These are phyloP conservation scores for Mycosphaerella sp. DNA, from an alignment of 2,329 filamentous ascomycete genomes.

Conservation along the genomic window DNA sequence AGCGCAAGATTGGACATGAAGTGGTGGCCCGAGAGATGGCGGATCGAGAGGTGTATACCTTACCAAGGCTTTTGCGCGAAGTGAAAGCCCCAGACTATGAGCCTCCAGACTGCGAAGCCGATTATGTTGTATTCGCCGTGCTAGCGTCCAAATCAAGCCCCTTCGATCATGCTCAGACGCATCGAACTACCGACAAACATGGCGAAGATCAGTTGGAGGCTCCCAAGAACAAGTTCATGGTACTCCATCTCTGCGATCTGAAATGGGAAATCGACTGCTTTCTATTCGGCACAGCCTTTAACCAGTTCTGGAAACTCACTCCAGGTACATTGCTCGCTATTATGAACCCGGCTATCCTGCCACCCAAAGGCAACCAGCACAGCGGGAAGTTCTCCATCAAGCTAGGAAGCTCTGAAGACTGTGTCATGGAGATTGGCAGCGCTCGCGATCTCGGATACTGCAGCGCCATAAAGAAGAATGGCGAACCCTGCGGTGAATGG, in stretches of 20 bases:
- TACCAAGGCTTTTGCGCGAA: slow-evolving; percentile 73
- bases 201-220: slow-evolving; percentile 45
- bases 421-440: slow-evolving; percentile 79
- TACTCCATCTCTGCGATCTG: slow-evolving; percentile 78
- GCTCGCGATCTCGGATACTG: slow-evolving; percentile 85
- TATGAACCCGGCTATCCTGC: slow-evolving; percentile 85
- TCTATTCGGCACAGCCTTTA: slow-evolving; percentile 84
- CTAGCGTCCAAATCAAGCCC: slow-evolving; percentile 85
- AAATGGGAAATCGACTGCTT: slow-evolving; percentile 89
- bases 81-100: slow-evolving; percentile 80
- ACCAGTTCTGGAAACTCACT: slow-evolving; percentile 88
- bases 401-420: slow-evolving; percentile 79
- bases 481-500: slow-evolving; percentile 73
- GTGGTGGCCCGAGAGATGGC: slow-evolving; percentile 71
- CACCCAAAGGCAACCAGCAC: slow-evolving; percentile 68
- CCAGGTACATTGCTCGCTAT: slow-evolving; percentile 89
- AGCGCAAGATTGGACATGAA: slow-evolving; percentile 73
- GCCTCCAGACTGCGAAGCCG: slow-evolving; percentile 73
- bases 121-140: slow-evolving; percentile 84
- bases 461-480: slow-evolving; percentile 77
- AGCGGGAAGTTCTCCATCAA: slow-evolving; percentile 81
- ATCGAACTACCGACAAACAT: slow-evolving; percentile 44
- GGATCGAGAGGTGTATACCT: slow-evolving; percentile 67
- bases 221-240: slow-evolving; percentile 78
- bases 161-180: slow-evolving; percentile 51